A percentile compares a stretch with the other conserved stretches of the same genome.
These are phyloP conservation scores for Solanum okadae DNA, from an alignment of 257 asterid genomes.

Conservation along the genomic window DNA sequence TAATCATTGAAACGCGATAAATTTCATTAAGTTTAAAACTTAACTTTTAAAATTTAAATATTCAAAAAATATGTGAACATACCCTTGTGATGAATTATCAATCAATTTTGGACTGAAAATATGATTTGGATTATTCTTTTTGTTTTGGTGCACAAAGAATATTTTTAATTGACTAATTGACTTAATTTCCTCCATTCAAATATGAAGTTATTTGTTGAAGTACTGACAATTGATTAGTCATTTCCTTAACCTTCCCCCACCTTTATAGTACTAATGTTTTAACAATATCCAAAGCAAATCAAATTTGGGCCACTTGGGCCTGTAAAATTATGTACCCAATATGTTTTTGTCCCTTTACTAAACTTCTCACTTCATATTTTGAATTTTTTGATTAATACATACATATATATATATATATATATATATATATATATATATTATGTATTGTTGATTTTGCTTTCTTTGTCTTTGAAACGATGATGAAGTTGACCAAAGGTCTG, in stretches of 20 bases:
- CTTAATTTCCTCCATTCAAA: neutral
- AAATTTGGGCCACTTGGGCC: neutral
- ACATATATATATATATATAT: no score
- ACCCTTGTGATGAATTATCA: neutral
- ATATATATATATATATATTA: no score
- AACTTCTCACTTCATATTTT: neutral
- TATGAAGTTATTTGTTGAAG: neutral
- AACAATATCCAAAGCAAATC: constrained; percentile 1
- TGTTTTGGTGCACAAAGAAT: neutral
- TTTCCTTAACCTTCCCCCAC: neutral
- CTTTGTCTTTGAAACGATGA: neutral
- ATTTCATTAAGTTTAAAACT: neutral
- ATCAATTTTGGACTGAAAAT: neutral
- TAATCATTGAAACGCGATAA: neutral
- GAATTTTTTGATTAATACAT: neutral
- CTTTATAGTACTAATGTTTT: neutral
- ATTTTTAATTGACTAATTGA: neutral
- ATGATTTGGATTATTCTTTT: neutral
- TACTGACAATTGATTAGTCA: neutral
- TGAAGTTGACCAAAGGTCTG: neutral
- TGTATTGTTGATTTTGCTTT: neutral
- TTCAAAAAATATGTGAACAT: neutral
- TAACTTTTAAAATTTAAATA: neutral
- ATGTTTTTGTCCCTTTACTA: neutral
- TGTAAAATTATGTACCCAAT: neutral